Conservation (phyloP, 1,284 basidiomycete species). For the Microbotryum scabiosae region DNA sequence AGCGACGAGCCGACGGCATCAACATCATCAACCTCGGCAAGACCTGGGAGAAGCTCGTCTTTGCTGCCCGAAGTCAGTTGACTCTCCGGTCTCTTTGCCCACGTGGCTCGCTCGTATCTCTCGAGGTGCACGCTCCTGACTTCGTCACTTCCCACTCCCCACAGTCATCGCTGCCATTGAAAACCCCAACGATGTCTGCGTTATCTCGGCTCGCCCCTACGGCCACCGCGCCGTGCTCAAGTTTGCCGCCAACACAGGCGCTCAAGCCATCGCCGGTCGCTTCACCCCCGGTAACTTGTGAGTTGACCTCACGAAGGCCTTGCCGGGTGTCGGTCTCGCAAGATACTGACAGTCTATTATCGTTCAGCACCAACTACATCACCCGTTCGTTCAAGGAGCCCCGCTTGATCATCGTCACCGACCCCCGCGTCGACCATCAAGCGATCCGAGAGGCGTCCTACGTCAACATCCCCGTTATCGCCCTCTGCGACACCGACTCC, state of each 20-base stretch:
- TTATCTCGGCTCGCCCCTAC: conserved; percentile 95
- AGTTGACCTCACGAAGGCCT: background rate
- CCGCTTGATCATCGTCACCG: conserved; percentile 93
- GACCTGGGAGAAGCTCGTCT: conserved; percentile 98
- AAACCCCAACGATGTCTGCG: conserved; percentile 96
- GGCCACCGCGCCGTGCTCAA: conserved; percentile 99
- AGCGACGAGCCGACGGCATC: conserved; percentile 88
- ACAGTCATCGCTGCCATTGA: conserved; percentile 53
- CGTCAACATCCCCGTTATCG: conserved; percentile 99
- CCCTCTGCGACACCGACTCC: conserved; percentile 96
- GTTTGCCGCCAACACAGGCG: conserved; percentile 95
- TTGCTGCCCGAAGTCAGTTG: conserved; percentile 50
- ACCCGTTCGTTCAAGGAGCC: conserved; percentile 99
- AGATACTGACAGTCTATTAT: background rate
- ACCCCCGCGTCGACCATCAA: conserved; percentile 98
- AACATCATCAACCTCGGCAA: conserved; percentile 97
- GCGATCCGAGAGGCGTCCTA: conserved; percentile 99
- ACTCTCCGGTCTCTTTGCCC: no score
- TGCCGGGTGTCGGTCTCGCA: background rate
- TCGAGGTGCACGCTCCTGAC: no score
- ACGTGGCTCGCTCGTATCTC: no score
- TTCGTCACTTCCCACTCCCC: conserved; percentile 48
- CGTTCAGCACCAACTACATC: conserved; percentile 45
- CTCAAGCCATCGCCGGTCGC: conserved; percentile 95
- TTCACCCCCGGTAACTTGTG: conserved; percentile 85